Conservation (phyloP, 164 flowering plant species). For the Magnolia officinalis region DNA sequence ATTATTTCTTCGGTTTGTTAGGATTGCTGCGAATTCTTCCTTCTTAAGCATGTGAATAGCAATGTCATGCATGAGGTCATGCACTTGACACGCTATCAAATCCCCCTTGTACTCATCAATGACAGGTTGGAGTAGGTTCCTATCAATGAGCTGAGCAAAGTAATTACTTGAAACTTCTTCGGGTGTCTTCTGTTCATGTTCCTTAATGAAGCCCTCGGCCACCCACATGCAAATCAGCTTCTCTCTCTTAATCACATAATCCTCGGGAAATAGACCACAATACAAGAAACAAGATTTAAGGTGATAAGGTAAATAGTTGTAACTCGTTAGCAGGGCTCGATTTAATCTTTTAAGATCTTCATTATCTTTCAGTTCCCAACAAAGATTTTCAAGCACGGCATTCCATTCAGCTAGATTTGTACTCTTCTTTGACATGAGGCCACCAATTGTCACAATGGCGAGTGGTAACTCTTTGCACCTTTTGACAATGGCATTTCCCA, state of each 20-base stretch:
- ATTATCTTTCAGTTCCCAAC: conserved; percentile 16
- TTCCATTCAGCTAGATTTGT: conserved; percentile 11
- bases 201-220: too few relatives aligned
- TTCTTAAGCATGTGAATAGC: conserved; percentile 1
- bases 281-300: too few relatives aligned
- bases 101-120: neutral
- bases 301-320: too few relatives aligned
- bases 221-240: too few relatives aligned
- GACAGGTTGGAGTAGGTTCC: too few relatives aligned
- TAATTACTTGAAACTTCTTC: too few relatives aligned
- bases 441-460: conserved; percentile 19
- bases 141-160: too few relatives aligned
- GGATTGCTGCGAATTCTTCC: neutral
- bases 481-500: neutral
- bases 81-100: conserved; percentile 1
- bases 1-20: neutral
- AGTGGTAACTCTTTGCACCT: conserved; percentile 28
- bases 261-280: too few relatives aligned
- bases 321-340: too few relatives aligned
- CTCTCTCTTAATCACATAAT: too few relatives aligned
- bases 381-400: conserved; percentile 1
- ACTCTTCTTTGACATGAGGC: conserved; percentile 8
- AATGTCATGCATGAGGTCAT: conserved; percentile 18
- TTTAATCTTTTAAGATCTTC: neutral
- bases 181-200: too few relatives aligned